Conservation (phyloP, 148 eudicot genomes). For the Euryodendron excelsum region DNA sequence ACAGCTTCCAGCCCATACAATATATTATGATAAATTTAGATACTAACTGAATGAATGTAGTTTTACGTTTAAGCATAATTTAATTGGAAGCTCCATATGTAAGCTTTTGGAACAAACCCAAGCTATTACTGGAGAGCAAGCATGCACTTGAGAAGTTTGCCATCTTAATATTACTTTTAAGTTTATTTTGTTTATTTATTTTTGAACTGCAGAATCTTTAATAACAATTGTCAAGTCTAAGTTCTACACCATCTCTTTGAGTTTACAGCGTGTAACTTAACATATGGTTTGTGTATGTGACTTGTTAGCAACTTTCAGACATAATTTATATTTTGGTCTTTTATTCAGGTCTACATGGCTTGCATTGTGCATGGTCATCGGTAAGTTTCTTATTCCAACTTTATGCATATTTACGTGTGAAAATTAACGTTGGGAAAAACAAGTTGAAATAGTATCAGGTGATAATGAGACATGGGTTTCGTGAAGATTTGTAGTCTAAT, state of each 20-base stretch:
- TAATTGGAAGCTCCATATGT: not conserved
- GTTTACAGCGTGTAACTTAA: not conserved
- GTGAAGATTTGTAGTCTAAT: not conserved
- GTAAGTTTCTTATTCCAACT: constrained; percentile 34
- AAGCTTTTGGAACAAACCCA: not conserved
- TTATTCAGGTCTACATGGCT: constrained; percentile 89
- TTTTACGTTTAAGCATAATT: not conserved
- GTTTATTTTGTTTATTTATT: not conserved
- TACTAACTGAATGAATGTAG: not conserved
- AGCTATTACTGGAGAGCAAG: not conserved
- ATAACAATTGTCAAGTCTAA: not conserved
- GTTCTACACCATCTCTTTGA: not conserved
- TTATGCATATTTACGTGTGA: not conserved
- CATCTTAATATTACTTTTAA: not conserved
- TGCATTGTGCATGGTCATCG: constrained; percentile 75
- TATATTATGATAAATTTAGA: not conserved
- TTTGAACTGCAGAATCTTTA: not conserved
- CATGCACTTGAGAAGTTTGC: not conserved
- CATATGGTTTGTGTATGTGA: not conserved
- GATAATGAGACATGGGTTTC: not conserved
- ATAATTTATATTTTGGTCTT: constrained; percentile 15
- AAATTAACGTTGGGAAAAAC: not conserved
- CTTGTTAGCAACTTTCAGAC: constrained; percentile 10
- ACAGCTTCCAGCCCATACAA: not conserved
- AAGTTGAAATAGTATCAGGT: not conserved